phyloP scores from a whole-genome alignment of 257 asterid genomes.

The Capsicum rhomboideum region DNA sequence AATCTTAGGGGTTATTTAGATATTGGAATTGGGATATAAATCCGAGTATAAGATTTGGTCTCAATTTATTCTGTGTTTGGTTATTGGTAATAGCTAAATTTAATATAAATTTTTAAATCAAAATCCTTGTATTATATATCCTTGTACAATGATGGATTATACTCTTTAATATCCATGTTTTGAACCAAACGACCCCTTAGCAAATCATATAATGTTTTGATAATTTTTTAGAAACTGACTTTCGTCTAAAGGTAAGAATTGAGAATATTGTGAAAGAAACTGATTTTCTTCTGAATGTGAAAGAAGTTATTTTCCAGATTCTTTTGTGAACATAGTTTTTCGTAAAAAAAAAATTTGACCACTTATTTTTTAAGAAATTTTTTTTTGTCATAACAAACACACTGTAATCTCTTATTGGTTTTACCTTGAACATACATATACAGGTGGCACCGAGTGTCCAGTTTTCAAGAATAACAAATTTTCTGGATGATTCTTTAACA shows the following conservation, averaged over 20 bases:
- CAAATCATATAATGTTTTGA: no score
- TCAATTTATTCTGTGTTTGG: not conserved
- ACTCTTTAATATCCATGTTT: no score
- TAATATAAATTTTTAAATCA: not conserved
- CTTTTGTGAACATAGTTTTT: no score
- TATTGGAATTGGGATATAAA: not conserved
- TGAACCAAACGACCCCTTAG: not conserved
- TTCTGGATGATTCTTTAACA: not conserved
- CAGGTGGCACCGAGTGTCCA: not conserved
- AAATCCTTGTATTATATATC: not conserved
- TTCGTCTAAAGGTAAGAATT: no score
- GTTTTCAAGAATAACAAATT: not conserved
- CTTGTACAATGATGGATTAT: no score
- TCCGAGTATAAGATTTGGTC: not conserved
- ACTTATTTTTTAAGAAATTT: no score
- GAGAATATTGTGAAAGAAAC: not conserved
- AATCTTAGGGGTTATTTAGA: not conserved
- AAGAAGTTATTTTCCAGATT: not conserved
- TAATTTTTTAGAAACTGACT: not conserved
- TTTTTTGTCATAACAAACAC: not conserved
- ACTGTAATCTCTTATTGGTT: no score
- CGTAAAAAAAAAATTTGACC: no score
- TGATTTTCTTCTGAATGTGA: not conserved
- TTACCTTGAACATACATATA: not conserved
- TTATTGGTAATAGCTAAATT: not conserved